Evolutionary conservation across 495 filamentous ascomycete genomes (phyloP).

Genomic region (Penicillium simplicissimum): DNA sequence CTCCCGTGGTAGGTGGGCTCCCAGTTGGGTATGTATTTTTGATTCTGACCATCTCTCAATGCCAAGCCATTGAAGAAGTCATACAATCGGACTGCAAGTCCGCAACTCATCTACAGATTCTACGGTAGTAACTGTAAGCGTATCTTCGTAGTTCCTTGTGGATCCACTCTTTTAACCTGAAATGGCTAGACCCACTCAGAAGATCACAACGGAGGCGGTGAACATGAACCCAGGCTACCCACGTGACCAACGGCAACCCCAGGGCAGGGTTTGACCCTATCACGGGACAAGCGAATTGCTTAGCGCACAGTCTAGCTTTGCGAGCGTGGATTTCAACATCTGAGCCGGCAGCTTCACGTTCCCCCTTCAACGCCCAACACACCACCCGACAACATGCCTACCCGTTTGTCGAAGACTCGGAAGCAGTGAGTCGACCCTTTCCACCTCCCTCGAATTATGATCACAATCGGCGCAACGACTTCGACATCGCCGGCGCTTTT

Average conservation of each 20-base stretch:
- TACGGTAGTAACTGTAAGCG: background rate
- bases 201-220: background rate
- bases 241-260: slow-evolving; percentile 18
- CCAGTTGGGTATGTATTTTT: too few species aligned
- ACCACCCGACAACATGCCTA: slow-evolving; percentile 70
- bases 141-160: background rate
- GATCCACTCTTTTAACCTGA: background rate
- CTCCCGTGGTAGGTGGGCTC: too few species aligned
- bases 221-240: background rate
- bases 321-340: slow-evolving; percentile 47
- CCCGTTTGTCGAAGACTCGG: slow-evolving; percentile 76
- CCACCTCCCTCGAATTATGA: slow-evolving; percentile 23
- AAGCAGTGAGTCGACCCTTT: slow-evolving; percentile 66
- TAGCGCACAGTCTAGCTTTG: slow-evolving; percentile 47
- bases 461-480: slow-evolving; percentile 24
- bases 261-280: slow-evolving; percentile 35
- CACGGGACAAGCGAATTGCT: slow-evolving; percentile 43
- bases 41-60: too few species aligned
- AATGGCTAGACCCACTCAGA: background rate
- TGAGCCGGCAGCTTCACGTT: slow-evolving; percentile 39
- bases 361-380: slow-evolving; percentile 47
- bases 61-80: too few species aligned
- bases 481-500: slow-evolving; percentile 21
- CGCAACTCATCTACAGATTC: background rate
- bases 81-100: background rate